Evolutionary conservation across 352 stramenopile genomes (phyloP).

Genomic region (Plasmopara viticola): DNA sequence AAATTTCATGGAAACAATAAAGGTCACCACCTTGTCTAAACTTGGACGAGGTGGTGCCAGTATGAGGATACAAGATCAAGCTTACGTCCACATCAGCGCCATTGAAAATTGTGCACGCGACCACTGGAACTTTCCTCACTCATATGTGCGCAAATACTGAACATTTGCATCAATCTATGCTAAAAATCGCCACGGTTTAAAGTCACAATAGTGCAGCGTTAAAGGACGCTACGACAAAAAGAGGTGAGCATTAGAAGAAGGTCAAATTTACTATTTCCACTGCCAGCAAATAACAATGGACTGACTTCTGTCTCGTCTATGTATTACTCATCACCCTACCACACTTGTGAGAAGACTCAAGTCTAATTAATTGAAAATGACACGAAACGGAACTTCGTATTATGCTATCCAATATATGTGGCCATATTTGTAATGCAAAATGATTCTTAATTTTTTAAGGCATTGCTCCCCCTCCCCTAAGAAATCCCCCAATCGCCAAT

Average conservation of each 20-base stretch:
- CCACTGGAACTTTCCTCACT: conserved; percentile 22
- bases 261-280: too few relatives aligned
- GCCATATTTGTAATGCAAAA: too few relatives aligned
- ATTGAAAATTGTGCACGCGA: conserved; percentile 19
- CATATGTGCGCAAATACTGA: conserved; percentile 31
- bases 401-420: too few relatives aligned
- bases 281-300: too few relatives aligned
- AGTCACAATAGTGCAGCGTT: conserved; percentile 41
- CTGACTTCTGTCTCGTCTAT: too few relatives aligned
- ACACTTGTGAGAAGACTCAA: too few relatives aligned
- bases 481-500: too few relatives aligned
- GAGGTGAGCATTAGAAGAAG: conserved; percentile 13
- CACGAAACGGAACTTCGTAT: too few relatives aligned
- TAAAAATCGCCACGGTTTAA: conserved; percentile 48
- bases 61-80: conserved; percentile 62
- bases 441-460: too few relatives aligned
- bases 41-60: conserved; percentile 44
- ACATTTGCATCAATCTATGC: conserved; percentile 44
- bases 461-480: too few relatives aligned
- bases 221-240: conserved; percentile 22
- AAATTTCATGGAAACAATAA: conserved; percentile 28
- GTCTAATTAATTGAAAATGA: too few relatives aligned
- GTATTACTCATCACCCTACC: too few relatives aligned
- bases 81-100: conserved; percentile 8
- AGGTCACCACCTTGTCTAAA: conserved; percentile 26